Percentiles rank a stretch among this genome's conserved stretches.
phyloP scores from a whole-genome alignment of 2,329 filamentous ascomycete species.

The Sporothrix humicola region DNA sequence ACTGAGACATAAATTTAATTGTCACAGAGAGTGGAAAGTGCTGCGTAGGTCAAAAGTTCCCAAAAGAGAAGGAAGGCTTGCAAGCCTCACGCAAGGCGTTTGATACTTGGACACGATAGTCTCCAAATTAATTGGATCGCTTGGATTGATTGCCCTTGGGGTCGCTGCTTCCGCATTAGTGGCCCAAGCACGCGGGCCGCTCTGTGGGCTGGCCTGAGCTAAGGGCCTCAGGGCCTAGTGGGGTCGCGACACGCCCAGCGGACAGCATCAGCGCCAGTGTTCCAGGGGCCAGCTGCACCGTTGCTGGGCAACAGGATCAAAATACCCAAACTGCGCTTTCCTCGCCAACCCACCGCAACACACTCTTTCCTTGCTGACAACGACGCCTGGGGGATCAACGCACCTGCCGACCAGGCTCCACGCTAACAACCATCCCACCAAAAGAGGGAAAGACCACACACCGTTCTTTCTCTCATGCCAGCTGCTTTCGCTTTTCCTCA shows the following conservation, averaged over 20 bases:
- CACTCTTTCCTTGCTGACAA: constrained; percentile 5
- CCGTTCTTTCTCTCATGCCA: constrained; percentile 26
- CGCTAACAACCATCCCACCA: constrained; percentile 7
- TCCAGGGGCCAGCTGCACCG: not conserved
- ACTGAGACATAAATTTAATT: not conserved
- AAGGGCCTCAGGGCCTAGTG: not conserved
- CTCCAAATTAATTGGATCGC: constrained; percentile 14
- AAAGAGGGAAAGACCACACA: constrained; percentile 22
- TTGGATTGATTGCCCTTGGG: not conserved
- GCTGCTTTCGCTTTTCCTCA: not conserved
- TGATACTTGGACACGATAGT: not conserved
- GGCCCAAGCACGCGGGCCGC: constrained; percentile 27
- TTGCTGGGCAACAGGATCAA: constrained; percentile 32
- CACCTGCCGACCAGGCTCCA: constrained; percentile 16
- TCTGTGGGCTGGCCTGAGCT: not conserved
- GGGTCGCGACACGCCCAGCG: constrained; percentile 6
- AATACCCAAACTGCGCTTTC: constrained; percentile 21
- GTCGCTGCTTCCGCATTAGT: constrained; percentile 27
- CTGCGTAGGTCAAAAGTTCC: not conserved
- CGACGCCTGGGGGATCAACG: constrained; percentile 8
- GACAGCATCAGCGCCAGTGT: not conserved
- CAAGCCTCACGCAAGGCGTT: too few species aligned
- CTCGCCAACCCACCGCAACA: constrained; percentile 26
- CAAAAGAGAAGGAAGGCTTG: constrained; percentile 19
- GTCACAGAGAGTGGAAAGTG: not conserved